Evolutionary conservation across 2,329 filamentous ascomycete genomes (phyloP), one percentile per base, ranked within the genome.

Genomic region (Ceratocystis destructans): DNA sequence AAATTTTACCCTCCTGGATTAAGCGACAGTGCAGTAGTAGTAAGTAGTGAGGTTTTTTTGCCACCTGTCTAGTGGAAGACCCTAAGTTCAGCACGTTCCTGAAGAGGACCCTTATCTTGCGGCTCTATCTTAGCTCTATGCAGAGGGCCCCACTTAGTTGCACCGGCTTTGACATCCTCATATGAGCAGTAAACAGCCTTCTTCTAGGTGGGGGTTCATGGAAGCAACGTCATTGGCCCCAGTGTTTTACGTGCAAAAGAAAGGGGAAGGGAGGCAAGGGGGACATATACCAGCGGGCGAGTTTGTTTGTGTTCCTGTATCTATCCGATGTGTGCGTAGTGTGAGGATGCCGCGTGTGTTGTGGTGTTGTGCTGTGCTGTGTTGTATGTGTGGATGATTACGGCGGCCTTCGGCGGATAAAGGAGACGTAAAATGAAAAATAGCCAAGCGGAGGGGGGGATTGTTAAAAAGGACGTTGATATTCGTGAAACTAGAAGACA

Each of bases 101-200:
- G 22, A 28, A 57, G 45, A 62, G 22, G 61, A 46, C 20, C 41
- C 45, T 62, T 46, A 62, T 62, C 61, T 41, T 62, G 41, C 17
- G 41, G 61, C 15, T 37, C n/a, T 46, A 46, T 62, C 41, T 62
- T 46, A 44, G 61, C 61, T 46, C 22, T 20, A 62, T 62, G 61
- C 61, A 62, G 17, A 20, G 31, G 10, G 4, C 37, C 65, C 65
- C 65, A 63, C 65, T 63, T 67, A n/a, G 33, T 33, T 53, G 25
- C 53, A 53, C 66, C 50, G 62, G 59, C 66, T 61, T 57, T 55
- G 66, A 67, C 66, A 67, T 62, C 66, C 66, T 67, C 66, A 64
- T 67, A 62, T 67, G 53, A 28, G 53, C 53, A 57, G 10, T 6
- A 57, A 28, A 12, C 22, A 5, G 17, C 46, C 46, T n/a, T 50